phyloP scores from a whole-genome alignment of 2,329 filamentous ascomycete species.

The Arthrobotrys sinensis region DNA sequence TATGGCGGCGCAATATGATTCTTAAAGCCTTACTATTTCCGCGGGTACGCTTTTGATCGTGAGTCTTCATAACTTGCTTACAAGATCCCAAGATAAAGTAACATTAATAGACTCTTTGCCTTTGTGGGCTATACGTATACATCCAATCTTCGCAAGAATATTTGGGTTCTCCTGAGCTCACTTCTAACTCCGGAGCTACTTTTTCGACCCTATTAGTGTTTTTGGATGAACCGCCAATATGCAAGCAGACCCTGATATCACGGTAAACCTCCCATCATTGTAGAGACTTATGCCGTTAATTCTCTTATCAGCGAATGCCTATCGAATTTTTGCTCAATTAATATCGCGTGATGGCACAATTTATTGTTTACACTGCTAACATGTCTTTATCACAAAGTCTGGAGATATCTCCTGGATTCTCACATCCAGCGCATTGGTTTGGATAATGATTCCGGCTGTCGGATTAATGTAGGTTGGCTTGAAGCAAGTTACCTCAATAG shows the following conservation, averaged over 20 bases:
- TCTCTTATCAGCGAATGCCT: neutral
- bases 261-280: neutral
- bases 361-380: neutral
- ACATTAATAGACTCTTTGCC: no score
- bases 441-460: conserved; percentile 8
- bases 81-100: no score
- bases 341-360: neutral
- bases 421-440: neutral
- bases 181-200: no score
- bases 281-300: neutral
- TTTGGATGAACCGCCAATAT: neutral
- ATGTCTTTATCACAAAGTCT: neutral
- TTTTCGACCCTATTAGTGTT: neutral
- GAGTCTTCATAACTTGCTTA: no score
- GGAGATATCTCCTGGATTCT: conserved; percentile 4
- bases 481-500: neutral
- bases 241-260: neutral
- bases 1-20: no score
- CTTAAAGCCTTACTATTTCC: no score
- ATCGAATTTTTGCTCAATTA: neutral
- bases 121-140: no score
- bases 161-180: no score
- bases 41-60: no score
- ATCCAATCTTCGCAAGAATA: no score
- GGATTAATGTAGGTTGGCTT: conserved; percentile 5